Base-by-base conservation (phyloP, 2,329 filamentous ascomycete species). In the Ramularia endophylla region DNA sequence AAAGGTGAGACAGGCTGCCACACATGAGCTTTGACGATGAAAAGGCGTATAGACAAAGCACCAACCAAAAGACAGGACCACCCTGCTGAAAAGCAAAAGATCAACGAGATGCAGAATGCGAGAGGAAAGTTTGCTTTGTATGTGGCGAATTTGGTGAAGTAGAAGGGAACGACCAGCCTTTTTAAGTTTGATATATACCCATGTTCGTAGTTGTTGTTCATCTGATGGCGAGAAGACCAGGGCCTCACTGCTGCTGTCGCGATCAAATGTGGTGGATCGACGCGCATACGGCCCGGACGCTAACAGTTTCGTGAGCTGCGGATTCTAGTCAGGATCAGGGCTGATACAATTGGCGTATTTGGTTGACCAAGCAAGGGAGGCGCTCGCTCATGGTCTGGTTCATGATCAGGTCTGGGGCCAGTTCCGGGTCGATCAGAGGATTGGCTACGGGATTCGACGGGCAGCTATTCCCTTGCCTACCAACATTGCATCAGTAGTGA, bases 301-400 rank as follows among this genome's bases (percentile, higher is more conserved):
- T 47, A 45, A 36, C 22, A 44, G 49, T 49, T 43, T 46, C 46
- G 45, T 41, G 44, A 44, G 46, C 40, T 36, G 48, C 43, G 38
- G 27, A 37, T 41, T 36, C 15, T 38, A 35, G 22, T 47, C 40
- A 40, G 46, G 49, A 52, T 47, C 18, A 40, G 36, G 34, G 41
- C 43, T 35, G 49, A 16, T 41, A 35, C 40, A 33, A 35, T 28
- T 37, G 28, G 25, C 34, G 19, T 36, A 39, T 43, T 41, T 42
- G 27, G 40, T 49, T 44, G 28, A 44, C 34, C 13, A 33, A 30
- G 39, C 32, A 47, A 44, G 49, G 43, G 39, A 45, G 41, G 44
- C 49, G 46, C 49, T 49, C 46, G 43, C 33, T 48, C 40, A 40
- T 43, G 29, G 20, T 38, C 30, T 36, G 27, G 25, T 40, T 13